Conservation (phyloP, 768 basidiomycete genomes). For the Xanthoconium stramineum region DNA sequence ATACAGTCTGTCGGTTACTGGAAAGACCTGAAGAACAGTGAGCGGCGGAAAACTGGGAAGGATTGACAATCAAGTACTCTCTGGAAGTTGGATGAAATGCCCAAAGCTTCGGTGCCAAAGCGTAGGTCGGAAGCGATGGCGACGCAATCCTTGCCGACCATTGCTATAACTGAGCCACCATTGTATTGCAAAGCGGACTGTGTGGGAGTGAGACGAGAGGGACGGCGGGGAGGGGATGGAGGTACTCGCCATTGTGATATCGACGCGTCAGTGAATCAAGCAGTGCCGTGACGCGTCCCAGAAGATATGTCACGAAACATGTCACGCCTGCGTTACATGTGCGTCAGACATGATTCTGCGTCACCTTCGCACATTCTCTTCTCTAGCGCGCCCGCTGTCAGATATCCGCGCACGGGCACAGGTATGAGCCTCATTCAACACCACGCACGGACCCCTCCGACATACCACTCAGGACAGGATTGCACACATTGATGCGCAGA, state of each 20-base stretch:
- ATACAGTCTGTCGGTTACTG: slow-evolving; percentile 89
- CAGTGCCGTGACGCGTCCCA: slow-evolving; percentile 21
- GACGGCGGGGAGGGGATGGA: background rate
- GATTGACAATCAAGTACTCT: slow-evolving; percentile 56
- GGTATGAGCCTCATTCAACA: slow-evolving; percentile 6
- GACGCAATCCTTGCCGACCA: slow-evolving; percentile 98
- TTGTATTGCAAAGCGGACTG: slow-evolving; percentile 91
- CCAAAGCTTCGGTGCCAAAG: slow-evolving; percentile 82
- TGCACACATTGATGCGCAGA: slow-evolving; percentile 46
- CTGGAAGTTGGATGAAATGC: slow-evolving; percentile 89
- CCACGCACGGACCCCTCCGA: background rate
- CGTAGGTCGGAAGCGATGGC: slow-evolving; percentile 96
- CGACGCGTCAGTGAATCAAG: slow-evolving; percentile 20
- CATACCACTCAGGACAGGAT: slow-evolving; percentile 48
- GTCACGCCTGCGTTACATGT: background rate
- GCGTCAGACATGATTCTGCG: slow-evolving; percentile 4
- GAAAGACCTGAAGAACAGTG: slow-evolving; percentile 67
- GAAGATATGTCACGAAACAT: background rate
- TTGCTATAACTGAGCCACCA: slow-evolving; percentile 98
- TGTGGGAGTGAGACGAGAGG: background rate
- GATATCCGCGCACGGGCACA: slow-evolving; percentile 17
- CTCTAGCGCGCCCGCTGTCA: slow-evolving; percentile 11
- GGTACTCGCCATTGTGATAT: slow-evolving; percentile 23
- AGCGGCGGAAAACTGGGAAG: slow-evolving; percentile 5
- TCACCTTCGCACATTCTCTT: slow-evolving; percentile 6